Evolutionary conservation across 2,329 filamentous ascomycete species (phyloP).

Genomic region (Colletotrichum viniferum): DNA sequence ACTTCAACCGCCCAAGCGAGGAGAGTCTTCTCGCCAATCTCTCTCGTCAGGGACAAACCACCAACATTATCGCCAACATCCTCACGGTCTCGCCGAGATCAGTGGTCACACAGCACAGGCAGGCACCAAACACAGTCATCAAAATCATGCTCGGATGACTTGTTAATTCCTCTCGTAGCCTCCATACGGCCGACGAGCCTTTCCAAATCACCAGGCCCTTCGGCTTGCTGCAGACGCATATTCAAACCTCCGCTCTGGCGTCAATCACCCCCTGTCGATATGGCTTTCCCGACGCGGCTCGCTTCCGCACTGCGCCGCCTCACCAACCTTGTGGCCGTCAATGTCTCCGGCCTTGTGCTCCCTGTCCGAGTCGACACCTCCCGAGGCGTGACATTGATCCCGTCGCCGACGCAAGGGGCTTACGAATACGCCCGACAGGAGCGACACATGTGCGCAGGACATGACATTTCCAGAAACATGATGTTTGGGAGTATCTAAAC

Average conservation of each 20-base stretch:
- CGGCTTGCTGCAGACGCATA: not conserved
- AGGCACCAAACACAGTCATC: not conserved
- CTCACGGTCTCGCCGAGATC: not conserved
- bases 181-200: not conserved
- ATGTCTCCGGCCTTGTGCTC: not conserved
- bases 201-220: not conserved
- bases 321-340: not conserved
- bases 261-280: not conserved
- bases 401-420: not conserved
- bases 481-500: not conserved
- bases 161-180: not conserved
- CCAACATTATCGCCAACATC: not conserved
- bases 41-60: not conserved
- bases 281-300: not conserved
- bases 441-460: not conserved
- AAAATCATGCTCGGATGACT: not conserved
- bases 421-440: not conserved
- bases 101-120: not conserved
- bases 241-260: not conserved
- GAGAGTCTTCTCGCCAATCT: not conserved
- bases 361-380: not conserved
- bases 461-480: not conserved
- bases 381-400: not conserved
- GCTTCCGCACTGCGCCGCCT: not conserved
- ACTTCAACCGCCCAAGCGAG: not conserved